Evolutionary conservation across 495 filamentous ascomycete genomes (phyloP), one percentile per base, ranked within the genome.

Genomic region (Penicillium cinerascens): DNA sequence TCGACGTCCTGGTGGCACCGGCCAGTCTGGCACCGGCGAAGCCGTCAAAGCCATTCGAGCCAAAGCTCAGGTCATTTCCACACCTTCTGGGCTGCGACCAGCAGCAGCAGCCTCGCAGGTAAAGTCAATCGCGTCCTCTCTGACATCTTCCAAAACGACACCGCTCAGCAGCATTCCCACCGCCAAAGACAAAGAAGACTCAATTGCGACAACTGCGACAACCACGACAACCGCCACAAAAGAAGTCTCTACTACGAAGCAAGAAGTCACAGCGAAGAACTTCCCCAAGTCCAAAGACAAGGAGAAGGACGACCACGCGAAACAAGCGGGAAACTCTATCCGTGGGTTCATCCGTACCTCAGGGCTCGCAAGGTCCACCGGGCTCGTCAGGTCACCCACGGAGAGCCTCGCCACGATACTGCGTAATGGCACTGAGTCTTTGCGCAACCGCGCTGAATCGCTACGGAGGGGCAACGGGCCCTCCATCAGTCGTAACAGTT

Each of bases 281-380:
- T 42, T 6, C 29, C 1, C 47, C 5, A 58, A 44, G 22, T 9
- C 47, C 7, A 21, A 17, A 17, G 21, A 4, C 15, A 52, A 52
- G 33, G 47, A 42, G 9, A 39, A 42, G 36, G 36, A 35, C 33
- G 51, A 49, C 6, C 17, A 36, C 51, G 58, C 47, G 44, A 47
- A 46, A 17, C 48, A 23, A 59, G 54, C 49, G 17, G 48, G 58
- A 9, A 60, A 45, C 29, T 60, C 60, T 63, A 70, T 69, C 44
- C 69, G 65, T 74, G 71, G 70, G 41, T 71, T 63, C 71, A 75
- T 70, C 69, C 73, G 63, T 72, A 72, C 60, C 44, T 53, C 64
- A 47, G 73, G 63, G 33, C 58, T 65, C 29, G 61, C 55, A 42
- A 68, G 54, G 37, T 59, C 67, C 18, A 55, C 56, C 10, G 56